Evolutionary conservation across 2,329 filamentous ascomycete genomes (phyloP).

Genomic region (Sarocladium brachiariae): DNA sequence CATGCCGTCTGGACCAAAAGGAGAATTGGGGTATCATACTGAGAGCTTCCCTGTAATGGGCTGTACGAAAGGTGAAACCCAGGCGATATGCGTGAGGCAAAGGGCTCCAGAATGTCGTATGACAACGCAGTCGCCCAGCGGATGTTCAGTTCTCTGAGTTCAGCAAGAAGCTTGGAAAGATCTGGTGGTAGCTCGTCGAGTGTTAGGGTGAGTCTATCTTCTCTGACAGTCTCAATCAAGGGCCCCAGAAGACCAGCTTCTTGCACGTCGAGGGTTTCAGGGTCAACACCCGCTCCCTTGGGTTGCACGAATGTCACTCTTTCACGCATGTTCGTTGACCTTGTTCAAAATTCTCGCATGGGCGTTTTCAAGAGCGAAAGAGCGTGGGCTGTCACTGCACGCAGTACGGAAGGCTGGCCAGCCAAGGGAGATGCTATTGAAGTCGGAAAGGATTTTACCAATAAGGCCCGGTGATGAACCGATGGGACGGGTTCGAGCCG

Average conservation of each 20-base stretch:
- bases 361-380: not conserved
- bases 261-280: constrained; percentile 53
- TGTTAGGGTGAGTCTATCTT: constrained; percentile 71
- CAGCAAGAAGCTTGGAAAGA: constrained; percentile 52
- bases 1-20: too few relatives aligned
- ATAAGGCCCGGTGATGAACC: not conserved
- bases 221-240: constrained; percentile 58
- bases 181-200: constrained; percentile 67
- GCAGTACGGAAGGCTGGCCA: not conserved
- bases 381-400: not conserved
- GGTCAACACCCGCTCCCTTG: constrained; percentile 57
- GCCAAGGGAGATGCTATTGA: not conserved
- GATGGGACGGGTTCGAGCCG: too few relatives aligned
- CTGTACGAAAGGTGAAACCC: constrained; percentile 68
- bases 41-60: not conserved
- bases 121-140: constrained; percentile 62
- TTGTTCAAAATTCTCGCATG: too few relatives aligned
- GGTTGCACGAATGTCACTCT: constrained; percentile 72
- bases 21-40: constrained; percentile 5
- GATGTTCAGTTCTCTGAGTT: constrained; percentile 67
- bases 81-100: constrained; percentile 67
- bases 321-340: too few relatives aligned
- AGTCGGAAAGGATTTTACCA: too few relatives aligned
- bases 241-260: constrained; percentile 48
- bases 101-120: constrained; percentile 59